Conservation (phyloP, 768 basidiomycete genomes). For the Clitopilus hobsonii region DNA sequence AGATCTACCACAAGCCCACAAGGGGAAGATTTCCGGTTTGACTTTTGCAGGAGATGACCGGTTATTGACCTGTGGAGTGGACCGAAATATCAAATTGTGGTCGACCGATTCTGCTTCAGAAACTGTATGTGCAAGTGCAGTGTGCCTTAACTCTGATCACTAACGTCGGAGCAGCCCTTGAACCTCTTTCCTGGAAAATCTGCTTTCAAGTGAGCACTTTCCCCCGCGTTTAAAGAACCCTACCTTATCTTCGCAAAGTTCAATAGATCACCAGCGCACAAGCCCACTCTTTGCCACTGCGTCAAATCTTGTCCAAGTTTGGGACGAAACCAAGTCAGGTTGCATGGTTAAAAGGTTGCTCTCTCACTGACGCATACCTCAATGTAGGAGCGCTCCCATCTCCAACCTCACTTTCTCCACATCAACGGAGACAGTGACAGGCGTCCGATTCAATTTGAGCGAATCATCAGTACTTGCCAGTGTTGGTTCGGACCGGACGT, state of each 20-base stretch:
- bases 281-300: constrained; percentile 93
- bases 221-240: background rate
- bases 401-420: constrained; percentile 86
- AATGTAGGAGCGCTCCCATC: constrained; percentile 68
- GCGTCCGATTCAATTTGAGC: constrained; percentile 88
- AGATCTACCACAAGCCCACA: constrained; percentile 68
- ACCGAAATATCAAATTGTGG: constrained; percentile 84
- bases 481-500: constrained; percentile 91
- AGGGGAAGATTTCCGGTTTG: constrained; percentile 81
- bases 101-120: constrained; percentile 31
- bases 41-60: constrained; percentile 63
- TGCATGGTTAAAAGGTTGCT: background rate
- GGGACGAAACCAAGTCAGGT: constrained; percentile 94
- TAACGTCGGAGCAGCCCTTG: constrained; percentile 43
- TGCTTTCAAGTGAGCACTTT: constrained; percentile 75
- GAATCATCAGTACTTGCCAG: constrained; percentile 95
- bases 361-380: background rate
- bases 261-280: constrained; percentile 89
- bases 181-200: constrained; percentile 81
- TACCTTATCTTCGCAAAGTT: constrained; percentile 39
- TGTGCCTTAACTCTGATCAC: background rate
- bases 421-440: constrained; percentile 83
- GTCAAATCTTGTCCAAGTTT: constrained; percentile 89
- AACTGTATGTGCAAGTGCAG: constrained; percentile 23
- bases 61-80: constrained; percentile 77